phyloP scores from a whole-genome alignment of 2,329 filamentous ascomycete species.

The Penicillium sp. region DNA sequence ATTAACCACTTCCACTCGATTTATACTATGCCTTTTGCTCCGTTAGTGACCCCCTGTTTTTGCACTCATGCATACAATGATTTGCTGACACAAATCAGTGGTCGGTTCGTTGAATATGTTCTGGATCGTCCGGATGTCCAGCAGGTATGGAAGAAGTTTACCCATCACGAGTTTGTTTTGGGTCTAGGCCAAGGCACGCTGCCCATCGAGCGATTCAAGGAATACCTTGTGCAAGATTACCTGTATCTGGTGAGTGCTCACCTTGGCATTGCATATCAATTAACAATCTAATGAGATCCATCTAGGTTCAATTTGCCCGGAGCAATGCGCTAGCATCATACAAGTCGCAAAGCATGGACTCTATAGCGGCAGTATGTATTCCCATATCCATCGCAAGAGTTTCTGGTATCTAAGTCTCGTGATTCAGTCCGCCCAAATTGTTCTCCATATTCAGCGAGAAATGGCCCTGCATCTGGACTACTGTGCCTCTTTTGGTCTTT shows the following conservation, averaged over 20 bases:
- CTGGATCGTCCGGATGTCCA: conserved; percentile 73
- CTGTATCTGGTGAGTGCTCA: conserved; percentile 68
- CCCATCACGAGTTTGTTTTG: conserved; percentile 79
- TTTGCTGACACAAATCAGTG: conserved; percentile 46
- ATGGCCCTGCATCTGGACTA: conserved; percentile 79
- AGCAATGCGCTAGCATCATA: conserved; percentile 83
- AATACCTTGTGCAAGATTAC: conserved; percentile 90
- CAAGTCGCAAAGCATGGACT: conserved; percentile 72
- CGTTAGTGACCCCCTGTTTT: conserved; percentile 40
- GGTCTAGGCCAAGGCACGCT: conserved; percentile 73
- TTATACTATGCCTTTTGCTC: conserved; percentile 59
- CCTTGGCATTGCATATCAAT: not conserved
- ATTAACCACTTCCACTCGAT: conserved; percentile 68
- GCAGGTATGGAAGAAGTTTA: conserved; percentile 70
- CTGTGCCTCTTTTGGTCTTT: conserved; percentile 77
- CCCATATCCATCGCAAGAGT: not conserved
- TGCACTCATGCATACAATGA: not conserved
- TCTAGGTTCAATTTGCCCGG: conserved; percentile 77
- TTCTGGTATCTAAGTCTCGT: not conserved
- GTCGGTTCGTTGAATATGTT: conserved; percentile 79
- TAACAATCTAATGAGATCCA: conserved; percentile 1
- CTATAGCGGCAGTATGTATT: conserved; percentile 65
- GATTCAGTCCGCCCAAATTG: conserved; percentile 63
- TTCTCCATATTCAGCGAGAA: conserved; percentile 75
- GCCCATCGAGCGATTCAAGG: conserved; percentile 74